A percentile compares a stretch with the other conserved stretches of the same genome.
Evolutionary conservation across 768 basidiomycete species (phyloP).

Genomic region (Tricholomella constricta): DNA sequence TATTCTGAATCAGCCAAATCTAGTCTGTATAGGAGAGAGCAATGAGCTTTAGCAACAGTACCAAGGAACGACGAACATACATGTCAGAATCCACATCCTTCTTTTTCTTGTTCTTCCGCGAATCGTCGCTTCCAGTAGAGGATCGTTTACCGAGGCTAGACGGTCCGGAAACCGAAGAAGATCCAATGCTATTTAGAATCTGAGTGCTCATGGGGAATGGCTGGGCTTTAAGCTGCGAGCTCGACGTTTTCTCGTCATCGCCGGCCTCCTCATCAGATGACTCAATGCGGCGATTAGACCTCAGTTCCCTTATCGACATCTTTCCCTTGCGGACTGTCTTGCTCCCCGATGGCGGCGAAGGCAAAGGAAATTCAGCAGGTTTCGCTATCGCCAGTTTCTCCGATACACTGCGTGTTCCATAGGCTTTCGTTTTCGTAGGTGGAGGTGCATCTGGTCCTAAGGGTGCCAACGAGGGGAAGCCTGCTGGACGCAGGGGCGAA

Average conservation of each 20-base stretch:
- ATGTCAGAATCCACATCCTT: conserved; percentile 24
- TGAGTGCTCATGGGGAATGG: conserved; percentile 56
- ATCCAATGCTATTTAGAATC: conserved; percentile 39
- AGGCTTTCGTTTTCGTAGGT: background rate
- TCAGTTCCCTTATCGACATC: background rate
- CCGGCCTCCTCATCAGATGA: conserved; percentile 5
- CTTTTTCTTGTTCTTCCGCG: conserved; percentile 31
- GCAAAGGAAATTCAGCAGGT: conserved; percentile 1
- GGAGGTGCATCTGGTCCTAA: background rate
- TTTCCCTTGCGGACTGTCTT: background rate
- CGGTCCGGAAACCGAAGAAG: conserved; percentile 12
- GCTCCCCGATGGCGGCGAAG: background rate
- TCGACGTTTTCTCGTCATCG: background rate
- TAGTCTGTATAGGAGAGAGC: conserved; percentile 10
- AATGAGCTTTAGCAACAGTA: background rate
- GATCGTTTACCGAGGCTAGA: conserved; percentile 23
- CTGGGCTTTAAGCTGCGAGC: conserved; percentile 13
- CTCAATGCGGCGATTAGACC: background rate
- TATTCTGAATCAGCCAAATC: background rate
- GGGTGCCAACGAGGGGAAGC: conserved; percentile 7
- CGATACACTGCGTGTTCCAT: conserved; percentile 6
- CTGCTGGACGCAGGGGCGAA: conserved; percentile 1
- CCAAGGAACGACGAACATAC: conserved; percentile 9
- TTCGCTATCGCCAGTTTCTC: conserved; percentile 2
- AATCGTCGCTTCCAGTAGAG: conserved; percentile 32